Evolutionary conservation across 441 rosid genomes (phyloP).

Genomic region (Pelargonium myrrhifolium): DNA sequence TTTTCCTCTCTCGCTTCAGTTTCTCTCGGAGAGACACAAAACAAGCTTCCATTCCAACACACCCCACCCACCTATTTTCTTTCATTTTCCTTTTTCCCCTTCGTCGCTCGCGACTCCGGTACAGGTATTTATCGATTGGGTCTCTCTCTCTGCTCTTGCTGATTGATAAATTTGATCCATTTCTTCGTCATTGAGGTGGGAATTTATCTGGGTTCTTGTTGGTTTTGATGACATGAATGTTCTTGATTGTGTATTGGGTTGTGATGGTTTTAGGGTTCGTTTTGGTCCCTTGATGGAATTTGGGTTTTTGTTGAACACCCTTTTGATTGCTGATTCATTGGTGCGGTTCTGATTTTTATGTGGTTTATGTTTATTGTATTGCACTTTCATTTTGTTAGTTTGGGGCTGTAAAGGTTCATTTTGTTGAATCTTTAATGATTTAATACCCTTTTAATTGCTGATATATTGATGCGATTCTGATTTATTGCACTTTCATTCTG

Average conservation of each 20-base stretch:
- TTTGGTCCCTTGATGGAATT: background rate
- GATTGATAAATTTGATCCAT: background rate
- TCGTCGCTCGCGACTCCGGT: background rate
- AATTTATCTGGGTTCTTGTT: background rate
- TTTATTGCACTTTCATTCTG: too few relatives aligned
- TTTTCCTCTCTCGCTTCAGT: constrained; percentile 3
- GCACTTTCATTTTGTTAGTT: too few relatives aligned
- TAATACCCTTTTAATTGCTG: background rate
- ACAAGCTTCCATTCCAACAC: background rate
- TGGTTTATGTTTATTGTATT: background rate
- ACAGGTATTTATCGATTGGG: background rate
- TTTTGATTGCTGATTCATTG: background rate
- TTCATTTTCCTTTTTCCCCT: background rate
- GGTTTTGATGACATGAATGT: background rate
- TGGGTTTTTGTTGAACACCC: background rate
- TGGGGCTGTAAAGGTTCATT: too few relatives aligned
- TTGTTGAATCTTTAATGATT: too few relatives aligned
- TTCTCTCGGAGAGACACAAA: constrained; percentile 8
- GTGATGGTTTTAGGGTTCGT: background rate
- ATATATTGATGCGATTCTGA: too few relatives aligned
- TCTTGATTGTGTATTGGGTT: background rate
- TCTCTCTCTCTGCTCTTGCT: background rate
- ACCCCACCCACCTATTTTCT: background rate
- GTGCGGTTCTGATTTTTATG: background rate
- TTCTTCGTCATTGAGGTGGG: background rate